Conservation (phyloP, 176 grass and related monocot genomes). For the Avena sativa region DNA sequence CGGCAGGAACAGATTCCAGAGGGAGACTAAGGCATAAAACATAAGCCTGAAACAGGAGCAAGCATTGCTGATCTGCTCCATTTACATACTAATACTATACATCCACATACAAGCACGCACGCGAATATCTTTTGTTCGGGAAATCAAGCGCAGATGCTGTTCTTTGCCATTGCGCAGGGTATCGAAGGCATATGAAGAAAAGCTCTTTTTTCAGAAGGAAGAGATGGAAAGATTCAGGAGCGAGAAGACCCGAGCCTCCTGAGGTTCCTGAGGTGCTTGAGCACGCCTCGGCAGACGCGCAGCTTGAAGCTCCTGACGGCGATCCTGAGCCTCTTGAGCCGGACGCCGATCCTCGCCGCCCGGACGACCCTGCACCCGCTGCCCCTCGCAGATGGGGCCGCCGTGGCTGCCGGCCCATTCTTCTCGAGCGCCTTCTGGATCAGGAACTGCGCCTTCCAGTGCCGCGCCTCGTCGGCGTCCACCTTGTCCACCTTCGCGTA, state of each 20-base stretch:
- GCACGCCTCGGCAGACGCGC: conserved; percentile 46
- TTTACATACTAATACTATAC: conserved; percentile 18
- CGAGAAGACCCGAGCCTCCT: conserved; percentile 35
- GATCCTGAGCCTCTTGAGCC: conserved; percentile 61
- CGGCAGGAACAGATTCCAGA: conserved; percentile 1
- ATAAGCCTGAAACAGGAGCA: conserved; percentile 29
- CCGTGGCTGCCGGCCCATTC: not conserved
- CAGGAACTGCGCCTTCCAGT: conserved; percentile 67
- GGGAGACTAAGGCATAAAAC: not conserved
- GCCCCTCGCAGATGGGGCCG: conserved; percentile 4
- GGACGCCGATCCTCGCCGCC: conserved; percentile 44
- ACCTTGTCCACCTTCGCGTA: conserved; percentile 78
- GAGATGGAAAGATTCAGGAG: not conserved
- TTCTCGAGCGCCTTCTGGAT: conserved; percentile 73
- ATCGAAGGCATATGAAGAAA: not conserved
- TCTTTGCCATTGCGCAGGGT: conserved; percentile 4
- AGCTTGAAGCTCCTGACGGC: conserved; percentile 41
- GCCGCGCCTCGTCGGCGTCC: conserved; percentile 57
- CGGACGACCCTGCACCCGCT: conserved; percentile 9
- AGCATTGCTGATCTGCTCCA: conserved; percentile 18
- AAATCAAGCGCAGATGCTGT: conserved; percentile 27
- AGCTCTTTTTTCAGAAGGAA: not conserved
- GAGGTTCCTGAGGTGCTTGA: conserved; percentile 44
- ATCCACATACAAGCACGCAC: not conserved
- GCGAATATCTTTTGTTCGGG: not conserved